Percentiles rank a stretch among this genome's conserved stretches.
phyloP scores from a whole-genome alignment of 305 asterid genomes.

The Nicotiana rustica region DNA sequence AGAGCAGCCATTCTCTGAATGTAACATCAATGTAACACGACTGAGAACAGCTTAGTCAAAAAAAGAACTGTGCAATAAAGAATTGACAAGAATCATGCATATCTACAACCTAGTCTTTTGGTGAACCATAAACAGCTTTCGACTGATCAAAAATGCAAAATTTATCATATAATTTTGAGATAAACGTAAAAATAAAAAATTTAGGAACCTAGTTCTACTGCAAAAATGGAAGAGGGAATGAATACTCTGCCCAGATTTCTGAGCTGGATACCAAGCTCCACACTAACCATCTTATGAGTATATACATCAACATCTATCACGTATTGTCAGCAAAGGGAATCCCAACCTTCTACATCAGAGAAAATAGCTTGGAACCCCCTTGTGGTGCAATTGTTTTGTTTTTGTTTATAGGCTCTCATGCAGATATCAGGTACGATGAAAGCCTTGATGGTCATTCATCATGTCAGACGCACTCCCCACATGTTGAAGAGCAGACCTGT shows the following conservation, averaged over 20 bases:
- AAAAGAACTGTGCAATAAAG: not conserved
- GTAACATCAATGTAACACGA: not conserved
- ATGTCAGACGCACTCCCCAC: slow-evolving; percentile 33
- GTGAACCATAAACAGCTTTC: slow-evolving; percentile 1
- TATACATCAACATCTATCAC: slow-evolving; percentile 45
- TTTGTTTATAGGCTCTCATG: not conserved
- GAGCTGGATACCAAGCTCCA: not conserved
- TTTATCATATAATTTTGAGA: not conserved
- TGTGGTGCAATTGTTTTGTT: not conserved
- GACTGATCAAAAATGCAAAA: not conserved
- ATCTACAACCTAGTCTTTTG: not conserved
- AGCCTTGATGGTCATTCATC: slow-evolving; percentile 39
- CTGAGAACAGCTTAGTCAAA: not conserved
- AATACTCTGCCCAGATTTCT: slow-evolving; percentile 25
- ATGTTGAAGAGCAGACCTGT: slow-evolving; percentile 31
- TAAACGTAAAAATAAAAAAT: not conserved
- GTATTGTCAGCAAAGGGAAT: not conserved
- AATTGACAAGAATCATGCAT: not conserved
- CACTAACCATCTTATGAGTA: slow-evolving; percentile 28
- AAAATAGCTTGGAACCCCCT: not conserved
- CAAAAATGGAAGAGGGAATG: not conserved
- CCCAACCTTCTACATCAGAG: not conserved
- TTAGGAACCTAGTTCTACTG: not conserved
- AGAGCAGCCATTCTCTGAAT: not conserved
- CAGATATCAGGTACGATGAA: slow-evolving; percentile 39